Base-by-base conservation (phyloP, 2,329 filamentous ascomycete species). In the Curvularia lunata region DNA sequence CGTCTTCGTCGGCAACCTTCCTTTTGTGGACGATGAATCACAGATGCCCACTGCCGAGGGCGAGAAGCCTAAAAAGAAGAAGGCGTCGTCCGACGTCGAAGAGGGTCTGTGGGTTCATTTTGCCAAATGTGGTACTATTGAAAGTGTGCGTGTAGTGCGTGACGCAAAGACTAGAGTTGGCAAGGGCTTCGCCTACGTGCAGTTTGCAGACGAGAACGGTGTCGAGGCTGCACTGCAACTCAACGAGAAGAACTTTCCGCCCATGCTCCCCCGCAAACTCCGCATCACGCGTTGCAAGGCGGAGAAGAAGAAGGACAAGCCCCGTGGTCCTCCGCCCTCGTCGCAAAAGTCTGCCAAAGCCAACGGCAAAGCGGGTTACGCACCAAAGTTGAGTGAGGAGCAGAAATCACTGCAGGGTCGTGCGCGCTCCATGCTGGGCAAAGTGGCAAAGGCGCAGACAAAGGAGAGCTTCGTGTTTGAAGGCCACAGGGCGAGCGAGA, bases 181-280 rank as follows among this genome's bases (percentile, higher is more conserved):
- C 70, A 99, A 99, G 76, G 95, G 95, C 4, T 92, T 99, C 73
- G 96, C 96, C 61, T 99, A 99, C 71, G 94, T 99, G 16, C 95
- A 99, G 74, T 99, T 99, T 37, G 68, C 89, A 82, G 91, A 98
- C 69, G 86, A 84, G 62, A 97, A 96, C 69, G 83, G 89, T 43
- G 94, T 99, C 45, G 95, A 99, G 78, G 86, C 90, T n/a, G 95
- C 95, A 1, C 84, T 99, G 12, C 84, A 96, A 38, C 86, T 94
- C 60, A 86, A 97, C 74, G 93, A 88, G 61, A 96, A 98, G 82
- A 95, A 91, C 69, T 98, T 93, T 72, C 92, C 94, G 16, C 94
- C 94, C 18, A 88, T 97, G 86, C 86, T 98, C n/a, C 94, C 94
- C 9, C 88, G 95, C 45, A 85, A 88, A 65, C 83, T 99, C 32